Percentiles rank a stretch among this genome's conserved stretches.
phyloP scores from a whole-genome alignment of 768 basidiomycete genomes.

The Austroboletus festivus region DNA sequence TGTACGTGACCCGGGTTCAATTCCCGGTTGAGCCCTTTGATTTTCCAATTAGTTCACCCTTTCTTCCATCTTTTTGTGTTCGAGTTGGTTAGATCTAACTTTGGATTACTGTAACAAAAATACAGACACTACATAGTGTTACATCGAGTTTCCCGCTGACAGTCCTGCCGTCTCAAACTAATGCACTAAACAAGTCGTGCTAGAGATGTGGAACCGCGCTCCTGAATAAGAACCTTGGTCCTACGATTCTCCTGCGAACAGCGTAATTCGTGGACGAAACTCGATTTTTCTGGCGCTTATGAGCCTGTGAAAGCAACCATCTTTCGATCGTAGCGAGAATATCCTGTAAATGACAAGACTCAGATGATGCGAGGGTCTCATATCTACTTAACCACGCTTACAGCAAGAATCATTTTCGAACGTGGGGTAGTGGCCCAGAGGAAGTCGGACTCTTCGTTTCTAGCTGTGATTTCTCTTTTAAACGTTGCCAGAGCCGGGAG shows the following conservation, averaged over 20 bases:
- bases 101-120: too few species aligned
- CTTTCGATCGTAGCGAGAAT: slow-evolving; percentile 27
- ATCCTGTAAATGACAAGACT: slow-evolving; percentile 18
- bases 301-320: slow-evolving; percentile 21
- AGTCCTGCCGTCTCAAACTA: too few species aligned
- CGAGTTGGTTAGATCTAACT: too few species aligned
- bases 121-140: too few species aligned
- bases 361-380: background rate
- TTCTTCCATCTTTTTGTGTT: too few species aligned
- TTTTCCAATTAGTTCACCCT: too few species aligned
- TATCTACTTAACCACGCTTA: slow-evolving; percentile 6
- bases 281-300: slow-evolving; percentile 15
- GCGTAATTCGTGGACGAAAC: background rate
- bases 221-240: slow-evolving; percentile 26
- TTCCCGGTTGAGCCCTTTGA: slow-evolving; percentile 32
- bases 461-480: slow-evolving; percentile 11
- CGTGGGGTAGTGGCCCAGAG: slow-evolving; percentile 19
- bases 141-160: too few species aligned
- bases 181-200: too few species aligned
- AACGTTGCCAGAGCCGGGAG: slow-evolving; percentile 19
- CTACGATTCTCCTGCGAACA: slow-evolving; percentile 18
- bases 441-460: slow-evolving; percentile 13
- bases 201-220: too few species aligned
- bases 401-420: slow-evolving; percentile 17
- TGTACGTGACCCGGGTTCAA: slow-evolving; percentile 38